phyloP scores from a whole-genome alignment of 169 alveolate genomes.

The Theileria equi region DNA sequence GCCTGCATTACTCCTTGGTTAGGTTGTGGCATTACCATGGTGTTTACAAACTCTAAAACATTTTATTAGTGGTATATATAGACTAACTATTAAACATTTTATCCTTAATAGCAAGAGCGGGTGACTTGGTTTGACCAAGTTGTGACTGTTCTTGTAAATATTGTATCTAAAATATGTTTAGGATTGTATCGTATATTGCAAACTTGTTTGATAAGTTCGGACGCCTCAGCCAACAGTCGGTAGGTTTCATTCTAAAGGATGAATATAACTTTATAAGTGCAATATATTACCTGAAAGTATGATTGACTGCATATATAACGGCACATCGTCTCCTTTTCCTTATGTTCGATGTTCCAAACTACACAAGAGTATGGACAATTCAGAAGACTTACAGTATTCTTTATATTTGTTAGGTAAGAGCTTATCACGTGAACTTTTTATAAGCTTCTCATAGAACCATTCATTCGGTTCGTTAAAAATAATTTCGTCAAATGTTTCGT shows the following conservation, averaged over 20 bases:
- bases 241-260: constrained; percentile 48
- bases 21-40: neutral
- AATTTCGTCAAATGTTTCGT: constrained; percentile 74
- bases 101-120: constrained; percentile 10
- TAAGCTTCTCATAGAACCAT: constrained; percentile 64
- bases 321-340: constrained; percentile 62
- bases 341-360: constrained; percentile 57
- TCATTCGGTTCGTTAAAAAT: constrained; percentile 71
- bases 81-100: constrained; percentile 5
- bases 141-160: constrained; percentile 49
- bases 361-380: neutral
- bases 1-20: neutral
- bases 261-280: neutral
- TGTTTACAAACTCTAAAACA: neutral
- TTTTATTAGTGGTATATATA: too few species aligned
- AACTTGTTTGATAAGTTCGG: constrained; percentile 56
- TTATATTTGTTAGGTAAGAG: constrained; percentile 69
- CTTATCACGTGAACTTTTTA: constrained; percentile 59
- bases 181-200: neutral
- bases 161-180: constrained; percentile 28
- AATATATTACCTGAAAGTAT: constrained; percentile 61
- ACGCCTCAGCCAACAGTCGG: constrained; percentile 64
- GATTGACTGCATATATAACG: constrained; percentile 65
- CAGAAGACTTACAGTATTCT: constrained; percentile 65
- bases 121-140: constrained; percentile 1